Conservation (phyloP, 441 rosid genomes). For the Corymbia citriodora region DNA sequence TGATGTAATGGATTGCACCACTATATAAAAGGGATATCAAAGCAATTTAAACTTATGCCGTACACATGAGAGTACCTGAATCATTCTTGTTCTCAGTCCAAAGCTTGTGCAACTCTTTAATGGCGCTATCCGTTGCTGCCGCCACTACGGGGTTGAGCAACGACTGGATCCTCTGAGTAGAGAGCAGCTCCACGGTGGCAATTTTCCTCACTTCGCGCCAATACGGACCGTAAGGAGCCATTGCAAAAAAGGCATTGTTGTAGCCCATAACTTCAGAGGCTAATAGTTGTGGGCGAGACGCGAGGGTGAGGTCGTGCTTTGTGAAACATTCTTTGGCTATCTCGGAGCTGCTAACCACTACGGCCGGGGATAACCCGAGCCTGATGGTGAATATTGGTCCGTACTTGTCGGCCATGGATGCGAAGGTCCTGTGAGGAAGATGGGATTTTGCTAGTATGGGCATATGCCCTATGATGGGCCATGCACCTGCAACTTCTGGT, state of each 20-base stretch:
- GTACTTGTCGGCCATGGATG: background rate
- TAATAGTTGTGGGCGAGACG: background rate
- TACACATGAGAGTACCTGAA: background rate
- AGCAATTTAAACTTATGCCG: background rate
- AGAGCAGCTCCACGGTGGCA: background rate
- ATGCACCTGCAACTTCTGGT: background rate
- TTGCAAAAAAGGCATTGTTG: background rate
- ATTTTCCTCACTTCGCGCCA: background rate
- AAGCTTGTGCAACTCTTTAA: background rate
- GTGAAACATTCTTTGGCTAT: background rate
- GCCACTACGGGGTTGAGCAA: background rate
- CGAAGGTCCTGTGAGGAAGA: background rate
- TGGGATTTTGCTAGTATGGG: background rate
- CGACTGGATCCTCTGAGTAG: background rate
- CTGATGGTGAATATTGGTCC: background rate
- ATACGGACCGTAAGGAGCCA: background rate
- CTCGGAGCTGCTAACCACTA: background rate
- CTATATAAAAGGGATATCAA: background rate
- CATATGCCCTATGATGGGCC: background rate
- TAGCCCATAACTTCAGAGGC: background rate
- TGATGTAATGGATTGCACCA: background rate
- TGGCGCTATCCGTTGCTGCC: background rate
- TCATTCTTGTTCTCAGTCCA: background rate
- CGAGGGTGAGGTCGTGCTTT: background rate
- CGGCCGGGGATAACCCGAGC: background rate